Evolutionary conservation across 2,329 filamentous ascomycete species (phyloP).

Genomic region (Fusarium sp.): DNA sequence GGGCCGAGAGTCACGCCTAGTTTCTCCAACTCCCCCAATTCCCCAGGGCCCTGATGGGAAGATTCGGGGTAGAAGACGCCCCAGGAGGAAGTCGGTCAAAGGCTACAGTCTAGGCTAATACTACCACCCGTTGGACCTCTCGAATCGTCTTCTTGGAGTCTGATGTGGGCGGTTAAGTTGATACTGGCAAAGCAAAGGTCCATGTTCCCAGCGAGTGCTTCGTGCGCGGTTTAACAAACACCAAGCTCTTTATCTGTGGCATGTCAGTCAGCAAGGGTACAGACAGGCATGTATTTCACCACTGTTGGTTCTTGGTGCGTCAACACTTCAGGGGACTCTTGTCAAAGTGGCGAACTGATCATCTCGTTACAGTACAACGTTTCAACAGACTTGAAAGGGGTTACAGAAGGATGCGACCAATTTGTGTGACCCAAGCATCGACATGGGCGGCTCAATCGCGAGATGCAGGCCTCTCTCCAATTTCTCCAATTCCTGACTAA

Average conservation of each 20-base stretch:
- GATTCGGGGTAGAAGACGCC: conserved; percentile 33
- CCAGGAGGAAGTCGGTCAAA: neutral
- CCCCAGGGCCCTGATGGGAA: conserved; percentile 18
- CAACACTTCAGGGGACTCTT: neutral
- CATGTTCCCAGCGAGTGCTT: neutral
- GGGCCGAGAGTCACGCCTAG: conserved; percentile 39
- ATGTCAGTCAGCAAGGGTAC: neutral
- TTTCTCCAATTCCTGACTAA: neutral
- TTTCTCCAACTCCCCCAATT: conserved; percentile 24
- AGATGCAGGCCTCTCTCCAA: neutral
- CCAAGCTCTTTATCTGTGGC: neutral
- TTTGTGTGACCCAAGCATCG: neutral
- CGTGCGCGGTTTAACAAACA: neutral
- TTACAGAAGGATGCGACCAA: neutral
- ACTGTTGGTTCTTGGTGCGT: neutral
- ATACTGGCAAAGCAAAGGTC: neutral
- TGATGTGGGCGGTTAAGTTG: conserved; percentile 16
- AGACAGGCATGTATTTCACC: neutral
- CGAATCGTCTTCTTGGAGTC: conserved; percentile 6
- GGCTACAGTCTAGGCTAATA: no score
- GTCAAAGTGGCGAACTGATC: neutral
- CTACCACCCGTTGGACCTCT: no score
- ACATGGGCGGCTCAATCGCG: neutral
- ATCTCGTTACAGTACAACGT: conserved; percentile 6
- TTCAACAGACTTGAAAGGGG: conserved; percentile 1